Percentiles rank a stretch among this genome's conserved stretches.
phyloP scores from a whole-genome alignment of 78 protist species.

The Cavenderia fasciculata region DNA sequence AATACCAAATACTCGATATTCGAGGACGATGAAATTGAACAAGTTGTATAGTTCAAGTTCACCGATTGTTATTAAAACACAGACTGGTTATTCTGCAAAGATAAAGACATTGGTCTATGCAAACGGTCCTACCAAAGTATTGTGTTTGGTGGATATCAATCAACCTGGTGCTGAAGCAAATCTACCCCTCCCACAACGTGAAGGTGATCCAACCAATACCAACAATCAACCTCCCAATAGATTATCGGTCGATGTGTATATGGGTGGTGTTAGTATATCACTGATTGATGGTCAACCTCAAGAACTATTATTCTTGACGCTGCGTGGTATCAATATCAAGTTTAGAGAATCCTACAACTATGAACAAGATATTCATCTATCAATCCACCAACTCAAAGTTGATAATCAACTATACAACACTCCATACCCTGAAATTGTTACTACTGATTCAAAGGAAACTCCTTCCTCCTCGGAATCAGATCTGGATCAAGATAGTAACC shows the following conservation, averaged over 20 bases:
- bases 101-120: slow-evolving; percentile 20
- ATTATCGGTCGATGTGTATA: neutral
- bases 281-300: slow-evolving; percentile 38
- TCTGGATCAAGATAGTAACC: neutral
- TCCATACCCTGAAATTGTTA: slow-evolving; percentile 35
- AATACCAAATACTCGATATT: slow-evolving; percentile 24
- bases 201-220: neutral
- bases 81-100: neutral
- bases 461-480: neutral
- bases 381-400: slow-evolving; percentile 32
- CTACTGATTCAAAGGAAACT: neutral
- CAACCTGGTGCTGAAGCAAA: neutral
- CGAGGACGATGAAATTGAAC: slow-evolving; percentile 24
- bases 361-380: slow-evolving; percentile 48
- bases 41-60: slow-evolving; percentile 3
- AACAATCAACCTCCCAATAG: neutral
- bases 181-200: neutral
- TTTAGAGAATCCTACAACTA: neutral
- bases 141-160: slow-evolving; percentile 35
- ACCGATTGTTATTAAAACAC: neutral
- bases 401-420: slow-evolving; percentile 65
- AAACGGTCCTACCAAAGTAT: slow-evolving; percentile 62
- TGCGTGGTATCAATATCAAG: slow-evolving; percentile 2
- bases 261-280: slow-evolving; percentile 36
- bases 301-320: slow-evolving; percentile 26